A percentile compares a stretch with the other conserved stretches of the same genome.
Evolutionary conservation across 306 rosid species (phyloP).

Genomic region (Cucumis sativus): DNA sequence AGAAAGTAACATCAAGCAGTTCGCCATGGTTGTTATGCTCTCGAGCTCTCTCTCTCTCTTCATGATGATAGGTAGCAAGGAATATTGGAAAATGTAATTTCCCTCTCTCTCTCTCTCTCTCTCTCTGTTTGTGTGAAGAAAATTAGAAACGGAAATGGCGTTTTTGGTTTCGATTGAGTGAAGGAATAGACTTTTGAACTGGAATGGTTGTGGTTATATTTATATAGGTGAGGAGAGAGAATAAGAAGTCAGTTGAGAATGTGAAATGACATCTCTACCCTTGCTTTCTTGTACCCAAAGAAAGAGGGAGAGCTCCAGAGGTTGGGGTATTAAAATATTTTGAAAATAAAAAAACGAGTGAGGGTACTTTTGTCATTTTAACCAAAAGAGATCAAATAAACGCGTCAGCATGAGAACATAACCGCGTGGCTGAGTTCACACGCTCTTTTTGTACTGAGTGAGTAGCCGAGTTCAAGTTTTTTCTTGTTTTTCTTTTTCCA

Average conservation of each 20-base stretch:
- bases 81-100: not conserved
- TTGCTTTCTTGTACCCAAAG: conserved; percentile 1
- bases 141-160: not conserved
- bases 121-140: not conserved
- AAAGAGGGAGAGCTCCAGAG: not conserved
- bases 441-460: not conserved
- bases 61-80: conserved; percentile 16
- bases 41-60: conserved; percentile 71
- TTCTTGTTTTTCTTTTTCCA: not conserved
- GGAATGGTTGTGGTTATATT: not conserved
- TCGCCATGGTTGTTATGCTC: conserved; percentile 51
- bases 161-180: not conserved
- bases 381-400: not conserved
- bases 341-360: not conserved
- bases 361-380: not conserved
- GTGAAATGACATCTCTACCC: conserved; percentile 9
- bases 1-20: conserved; percentile 79
- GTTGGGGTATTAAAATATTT: not conserved
- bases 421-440: not conserved
- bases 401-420: conserved; percentile 9
- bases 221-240: not conserved
- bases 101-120: not conserved
- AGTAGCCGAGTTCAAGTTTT: not conserved
- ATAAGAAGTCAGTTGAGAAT: conserved; percentile 1
- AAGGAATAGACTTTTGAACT: not conserved